Evolutionary conservation across 2,329 filamentous ascomycete genomes (phyloP).

Genomic region (Pyricularia pennisetigena): DNA sequence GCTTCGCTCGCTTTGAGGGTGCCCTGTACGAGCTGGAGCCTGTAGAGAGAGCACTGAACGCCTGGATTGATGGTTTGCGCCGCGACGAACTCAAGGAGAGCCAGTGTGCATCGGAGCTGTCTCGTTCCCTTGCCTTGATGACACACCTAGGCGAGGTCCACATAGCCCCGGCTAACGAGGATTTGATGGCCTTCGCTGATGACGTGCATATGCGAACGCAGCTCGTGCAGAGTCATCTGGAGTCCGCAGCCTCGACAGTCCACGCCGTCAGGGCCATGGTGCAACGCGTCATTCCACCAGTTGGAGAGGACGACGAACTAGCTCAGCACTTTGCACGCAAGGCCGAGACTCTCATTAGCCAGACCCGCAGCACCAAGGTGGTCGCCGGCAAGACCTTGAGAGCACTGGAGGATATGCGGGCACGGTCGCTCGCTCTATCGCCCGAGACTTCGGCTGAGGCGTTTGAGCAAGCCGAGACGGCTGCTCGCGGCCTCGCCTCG

Average conservation of each 20-base stretch:
- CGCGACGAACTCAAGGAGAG: slow-evolving; percentile 79
- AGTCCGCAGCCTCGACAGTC: slow-evolving; percentile 63
- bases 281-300: slow-evolving; percentile 49
- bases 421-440: slow-evolving; percentile 63
- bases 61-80: slow-evolving; percentile 76
- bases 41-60: slow-evolving; percentile 80
- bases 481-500: slow-evolving; percentile 54
- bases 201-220: slow-evolving; percentile 68
- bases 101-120: slow-evolving; percentile 70
- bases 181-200: slow-evolving; percentile 65
- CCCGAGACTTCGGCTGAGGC: slow-evolving; percentile 52
- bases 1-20: slow-evolving; percentile 70
- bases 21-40: slow-evolving; percentile 83
- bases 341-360: slow-evolving; percentile 60
- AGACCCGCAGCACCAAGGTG: slow-evolving; percentile 76
- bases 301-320: slow-evolving; percentile 55
- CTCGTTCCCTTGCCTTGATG: slow-evolving; percentile 77
- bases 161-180: slow-evolving; percentile 36
- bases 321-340: slow-evolving; percentile 59
- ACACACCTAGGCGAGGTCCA: slow-evolving; percentile 78
- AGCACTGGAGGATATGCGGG: slow-evolving; percentile 67
- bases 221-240: slow-evolving; percentile 72
- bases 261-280: slow-evolving; percentile 55
- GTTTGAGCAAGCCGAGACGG: slow-evolving; percentile 61
- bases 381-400: slow-evolving; percentile 69